phyloP scores from a whole-genome alignment of 108 stramenopile genomes.

The Asterionellopsis glacialis region DNA sequence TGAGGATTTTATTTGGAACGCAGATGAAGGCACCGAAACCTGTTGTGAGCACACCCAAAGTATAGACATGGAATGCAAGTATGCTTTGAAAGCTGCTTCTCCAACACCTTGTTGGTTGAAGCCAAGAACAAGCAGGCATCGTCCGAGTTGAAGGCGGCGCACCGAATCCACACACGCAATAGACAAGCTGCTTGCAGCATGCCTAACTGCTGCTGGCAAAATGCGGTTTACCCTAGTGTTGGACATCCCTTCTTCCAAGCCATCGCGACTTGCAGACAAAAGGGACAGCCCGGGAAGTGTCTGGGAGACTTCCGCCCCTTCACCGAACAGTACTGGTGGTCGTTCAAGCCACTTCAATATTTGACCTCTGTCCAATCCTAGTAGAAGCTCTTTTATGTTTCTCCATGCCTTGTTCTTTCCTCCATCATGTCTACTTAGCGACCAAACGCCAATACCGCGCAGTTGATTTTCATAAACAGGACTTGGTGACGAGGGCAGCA shows the following conservation, averaged over 20 bases:
- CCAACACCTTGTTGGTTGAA: constrained; percentile 10
- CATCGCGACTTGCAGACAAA: neutral
- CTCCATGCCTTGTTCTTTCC: too few relatives aligned
- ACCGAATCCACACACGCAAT: constrained; percentile 24
- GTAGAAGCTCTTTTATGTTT: too few relatives aligned
- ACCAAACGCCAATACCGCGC: too few relatives aligned
- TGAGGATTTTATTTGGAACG: neutral
- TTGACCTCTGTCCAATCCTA: too few relatives aligned
- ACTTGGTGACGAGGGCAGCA: too few relatives aligned
- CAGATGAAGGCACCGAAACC: constrained; percentile 18
- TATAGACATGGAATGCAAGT: constrained; percentile 24
- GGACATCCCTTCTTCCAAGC: neutral
- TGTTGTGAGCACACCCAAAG: constrained; percentile 35
- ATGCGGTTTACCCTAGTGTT: constrained; percentile 7
- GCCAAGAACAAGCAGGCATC: constrained; percentile 26
- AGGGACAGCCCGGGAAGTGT: constrained; percentile 4
- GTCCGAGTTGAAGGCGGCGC: constrained; percentile 24
- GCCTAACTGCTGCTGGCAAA: constrained; percentile 23
- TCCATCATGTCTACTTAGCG: too few relatives aligned
- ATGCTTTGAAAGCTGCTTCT: constrained; percentile 23
- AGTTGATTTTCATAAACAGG: too few relatives aligned
- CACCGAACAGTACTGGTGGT: too few relatives aligned
- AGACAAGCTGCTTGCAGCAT: constrained; percentile 23
- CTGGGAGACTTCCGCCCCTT: too few relatives aligned
- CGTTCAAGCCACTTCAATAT: too few relatives aligned